These are phyloP conservation scores for Sporothrix globosa DNA, from an alignment of 2,329 filamentous ascomycete species.

Conservation along the genomic window DNA sequence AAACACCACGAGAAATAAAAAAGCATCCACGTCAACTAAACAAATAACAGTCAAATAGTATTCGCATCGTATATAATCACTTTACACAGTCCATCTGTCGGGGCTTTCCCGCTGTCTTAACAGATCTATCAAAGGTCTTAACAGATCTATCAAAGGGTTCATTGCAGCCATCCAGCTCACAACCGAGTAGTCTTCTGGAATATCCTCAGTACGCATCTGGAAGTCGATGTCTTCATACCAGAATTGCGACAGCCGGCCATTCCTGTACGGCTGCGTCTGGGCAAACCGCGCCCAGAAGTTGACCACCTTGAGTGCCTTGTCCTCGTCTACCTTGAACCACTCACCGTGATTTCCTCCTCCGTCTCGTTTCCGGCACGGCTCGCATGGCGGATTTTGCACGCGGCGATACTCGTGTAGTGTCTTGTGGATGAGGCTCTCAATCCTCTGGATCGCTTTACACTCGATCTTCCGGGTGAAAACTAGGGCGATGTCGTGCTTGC, in stretches of 20 bases:
- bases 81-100: neutral
- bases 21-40: neutral
- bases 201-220: neutral
- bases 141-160: neutral
- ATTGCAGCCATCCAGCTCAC: slow-evolving; percentile 5
- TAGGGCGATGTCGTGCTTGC: neutral
- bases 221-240: neutral
- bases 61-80: neutral
- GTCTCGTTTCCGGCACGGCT: neutral
- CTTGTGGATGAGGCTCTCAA: neutral
- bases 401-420: neutral
- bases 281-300: slow-evolving; percentile 10
- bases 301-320: neutral
- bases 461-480: neutral
- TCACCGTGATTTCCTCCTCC: neutral
- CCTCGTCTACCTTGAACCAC: slow-evolving; percentile 5
- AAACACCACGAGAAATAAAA: slow-evolving; percentile 4
- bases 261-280: neutral
- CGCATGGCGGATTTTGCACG: neutral
- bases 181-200: slow-evolving; percentile 5
- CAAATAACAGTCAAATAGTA: neutral
- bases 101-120: neutral
- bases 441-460: slow-evolving; percentile 10
- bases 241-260: neutral
- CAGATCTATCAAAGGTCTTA: neutral